Conservation (phyloP, 108 stramenopile genomes). For the Hondaea fermentalgiana region DNA sequence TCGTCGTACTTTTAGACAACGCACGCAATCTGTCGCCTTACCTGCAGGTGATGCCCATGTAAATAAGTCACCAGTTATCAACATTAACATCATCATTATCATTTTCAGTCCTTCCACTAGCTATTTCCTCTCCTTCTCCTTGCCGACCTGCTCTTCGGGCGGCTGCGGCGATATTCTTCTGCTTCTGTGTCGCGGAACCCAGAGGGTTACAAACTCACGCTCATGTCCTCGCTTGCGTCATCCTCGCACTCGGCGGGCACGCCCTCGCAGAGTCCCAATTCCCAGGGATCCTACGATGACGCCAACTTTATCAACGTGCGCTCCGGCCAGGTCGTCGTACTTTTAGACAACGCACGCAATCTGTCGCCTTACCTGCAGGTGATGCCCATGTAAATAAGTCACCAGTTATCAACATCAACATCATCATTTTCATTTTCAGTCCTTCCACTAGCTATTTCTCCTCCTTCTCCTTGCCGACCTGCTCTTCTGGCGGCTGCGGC, state of each 20-base stretch:
- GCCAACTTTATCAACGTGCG: neutral
- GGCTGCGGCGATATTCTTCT: too few relatives aligned
- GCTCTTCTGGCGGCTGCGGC: too few relatives aligned
- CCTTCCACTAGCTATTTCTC: too few relatives aligned
- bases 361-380: constrained; percentile 1
- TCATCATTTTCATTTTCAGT: neutral
- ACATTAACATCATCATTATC: neutral
- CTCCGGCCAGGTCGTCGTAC: constrained; percentile 3
- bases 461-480: too few relatives aligned
- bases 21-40: constrained; percentile 12
- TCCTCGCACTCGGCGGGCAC: neutral
- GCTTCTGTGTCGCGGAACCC: neutral
- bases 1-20: neutral
- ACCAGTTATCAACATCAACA: neutral
- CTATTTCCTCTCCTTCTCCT: too few relatives aligned
- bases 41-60: neutral
- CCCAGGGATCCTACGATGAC: neutral
- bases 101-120: too few relatives aligned
- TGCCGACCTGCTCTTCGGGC: too few relatives aligned
- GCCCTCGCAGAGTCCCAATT: neutral
- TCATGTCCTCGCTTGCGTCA: neutral
- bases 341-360: neutral
- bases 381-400: neutral
- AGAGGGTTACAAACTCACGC: neutral
- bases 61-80: neutral